Base-by-base conservation (phyloP, 768 basidiomycete genomes). In the Boletus speciosus region DNA sequence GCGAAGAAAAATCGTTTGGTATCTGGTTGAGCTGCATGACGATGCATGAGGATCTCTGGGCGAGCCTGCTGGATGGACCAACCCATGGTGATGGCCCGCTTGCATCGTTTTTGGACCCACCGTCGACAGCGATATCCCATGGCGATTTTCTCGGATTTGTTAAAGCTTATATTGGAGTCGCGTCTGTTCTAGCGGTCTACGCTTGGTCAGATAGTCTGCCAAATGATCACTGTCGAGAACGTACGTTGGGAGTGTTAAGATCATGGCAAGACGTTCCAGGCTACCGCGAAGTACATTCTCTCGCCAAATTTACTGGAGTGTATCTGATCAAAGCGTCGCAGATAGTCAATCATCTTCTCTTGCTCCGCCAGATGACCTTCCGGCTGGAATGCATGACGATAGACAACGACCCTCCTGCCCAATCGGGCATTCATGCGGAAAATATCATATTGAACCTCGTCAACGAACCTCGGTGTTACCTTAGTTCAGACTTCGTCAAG, bases 151-250 rank as follows among this genome's bases (percentile, higher is more conserved):
- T 89, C 16, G 71, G 76, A 1, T 85, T 88, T 56, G 73, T 87
- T 10, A 78, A 85, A 53, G 85, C 85, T 0, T 83, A 80, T 56
- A 70, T 90, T 44, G 90, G 90, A 1, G 76, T 90, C 8, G 76
- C 83, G 3, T 76, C 78, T 47, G 81, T 89, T 14, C 70, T 92
- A 14, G 83, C 83, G 2, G 85, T 87, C 34, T 85, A 85, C 63
- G 85, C 87, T 4, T 93, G 88, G 86, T 81, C 89, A 12, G 90
- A 91, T 61, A 88, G 87, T 65, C 72, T 88, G 19, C 85, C 84
- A 1, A 80, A 84, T 51, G 78, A 81, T 52, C 70, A 70, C 12
- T 86, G 85, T 62, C 78, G 86, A 11, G 84, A 88, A 61, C 78
- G 84, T 44, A 75, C 81, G 1, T 70, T 91, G 8, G 81, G 79